Conservation (phyloP, 1,139 yeast genomes). For the Cylindricascospora bacillispora region DNA sequence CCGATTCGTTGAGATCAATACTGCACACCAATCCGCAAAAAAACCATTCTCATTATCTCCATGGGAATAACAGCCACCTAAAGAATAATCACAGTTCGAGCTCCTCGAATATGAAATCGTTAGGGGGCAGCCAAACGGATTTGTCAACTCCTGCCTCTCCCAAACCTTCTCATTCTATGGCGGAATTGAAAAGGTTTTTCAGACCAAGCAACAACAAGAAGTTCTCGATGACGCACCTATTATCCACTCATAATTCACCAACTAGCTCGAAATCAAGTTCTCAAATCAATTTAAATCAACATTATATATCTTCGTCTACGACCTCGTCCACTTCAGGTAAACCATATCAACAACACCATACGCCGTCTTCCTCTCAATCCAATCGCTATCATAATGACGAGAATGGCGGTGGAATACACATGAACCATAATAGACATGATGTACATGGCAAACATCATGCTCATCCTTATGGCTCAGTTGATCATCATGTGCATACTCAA, state of each 20-base stretch:
- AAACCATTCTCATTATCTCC: no score
- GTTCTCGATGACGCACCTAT: slow-evolving; percentile 8
- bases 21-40: not conserved
- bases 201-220: slow-evolving; percentile 22
- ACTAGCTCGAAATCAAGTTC: slow-evolving; percentile 7
- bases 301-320: not conserved
- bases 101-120: slow-evolving; percentile 1
- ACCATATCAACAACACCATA: not conserved
- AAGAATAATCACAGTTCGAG: slow-evolving; percentile 2
- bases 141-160: slow-evolving; percentile 11
- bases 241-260: slow-evolving; percentile 6
- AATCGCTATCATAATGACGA: slow-evolving; percentile 1
- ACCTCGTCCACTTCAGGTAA: not conserved
- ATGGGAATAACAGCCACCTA: slow-evolving; percentile 4
- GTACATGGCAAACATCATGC: slow-evolving; percentile 1
- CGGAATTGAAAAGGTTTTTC: slow-evolving; percentile 62
- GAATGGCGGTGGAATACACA: not conserved
- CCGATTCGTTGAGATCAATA: slow-evolving; percentile 11
- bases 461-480: slow-evolving; percentile 8
- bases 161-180: slow-evolving; percentile 45
- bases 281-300: slow-evolving; percentile 5
- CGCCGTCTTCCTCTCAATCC: slow-evolving; percentile 1
- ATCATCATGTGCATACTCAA: slow-evolving; percentile 23
- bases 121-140: slow-evolving; percentile 1
- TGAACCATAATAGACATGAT: not conserved